phyloP scores from a whole-genome alignment of 345 rosid genomes.

The Eucalyptus coolabah region DNA sequence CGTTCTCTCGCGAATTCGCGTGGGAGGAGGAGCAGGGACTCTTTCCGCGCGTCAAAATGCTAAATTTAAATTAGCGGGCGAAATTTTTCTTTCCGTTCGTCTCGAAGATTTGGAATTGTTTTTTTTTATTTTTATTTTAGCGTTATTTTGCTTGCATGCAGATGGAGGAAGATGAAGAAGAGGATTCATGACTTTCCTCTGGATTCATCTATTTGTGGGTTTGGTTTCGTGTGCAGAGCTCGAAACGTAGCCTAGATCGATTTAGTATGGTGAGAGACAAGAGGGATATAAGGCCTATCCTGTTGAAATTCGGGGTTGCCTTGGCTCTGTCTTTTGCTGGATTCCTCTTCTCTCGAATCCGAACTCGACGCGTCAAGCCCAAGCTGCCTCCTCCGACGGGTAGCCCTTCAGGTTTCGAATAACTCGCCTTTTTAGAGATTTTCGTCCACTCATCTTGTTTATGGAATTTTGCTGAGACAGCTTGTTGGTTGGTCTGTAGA shows the following conservation, averaged over 20 bases:
- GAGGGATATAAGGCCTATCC: slow-evolving; percentile 32
- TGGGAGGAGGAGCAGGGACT: background rate
- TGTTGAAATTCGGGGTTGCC: slow-evolving; percentile 59
- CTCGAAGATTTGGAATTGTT: background rate
- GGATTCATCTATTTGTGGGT: background rate
- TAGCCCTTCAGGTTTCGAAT: slow-evolving; percentile 15
- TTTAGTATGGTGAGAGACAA: background rate
- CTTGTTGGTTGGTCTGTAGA: slow-evolving; percentile 7
- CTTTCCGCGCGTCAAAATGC: background rate
- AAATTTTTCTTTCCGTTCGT: background rate
- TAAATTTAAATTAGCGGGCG: background rate
- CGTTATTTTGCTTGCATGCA: background rate
- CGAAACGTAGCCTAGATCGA: background rate
- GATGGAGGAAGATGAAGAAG: slow-evolving; percentile 41
- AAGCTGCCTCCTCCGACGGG: slow-evolving; percentile 16
- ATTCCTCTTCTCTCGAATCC: slow-evolving; percentile 43
- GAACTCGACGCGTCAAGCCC: slow-evolving; percentile 16
- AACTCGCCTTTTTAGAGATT: background rate
- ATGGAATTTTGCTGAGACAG: background rate
- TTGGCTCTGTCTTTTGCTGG: slow-evolving; percentile 70
- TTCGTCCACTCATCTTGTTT: background rate
- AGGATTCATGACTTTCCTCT: background rate
- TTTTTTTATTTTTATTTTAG: background rate
- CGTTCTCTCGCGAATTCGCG: background rate
- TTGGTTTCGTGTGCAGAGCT: background rate